Evolutionary conservation across 2,329 filamentous ascomycete genomes (phyloP), one percentile per base, ranked within the genome.

Genomic region (Zymoseptoria tritici): DNA sequence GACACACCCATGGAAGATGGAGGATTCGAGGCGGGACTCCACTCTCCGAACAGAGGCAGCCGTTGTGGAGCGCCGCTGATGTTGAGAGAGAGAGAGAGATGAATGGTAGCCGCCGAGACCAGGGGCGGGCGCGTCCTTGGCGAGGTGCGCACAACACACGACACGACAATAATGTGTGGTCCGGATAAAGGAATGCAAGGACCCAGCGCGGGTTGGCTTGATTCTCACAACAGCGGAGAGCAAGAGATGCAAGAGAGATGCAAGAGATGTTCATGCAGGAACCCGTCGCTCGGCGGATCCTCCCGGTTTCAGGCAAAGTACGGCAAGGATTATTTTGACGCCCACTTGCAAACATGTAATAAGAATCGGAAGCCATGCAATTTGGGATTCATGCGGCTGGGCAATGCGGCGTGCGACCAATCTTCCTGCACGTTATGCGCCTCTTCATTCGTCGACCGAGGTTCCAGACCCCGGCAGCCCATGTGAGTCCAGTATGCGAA

Each of bases 1-100:
- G 60, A 58, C 62, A 60, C 56, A 60, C 58, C 57, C 59, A 57
- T 56, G 58, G 16, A 42, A 42, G 9, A 42, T 42, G 11, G 26
- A 29, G 36, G 21, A 22, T 22, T 22, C 21, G 21, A 42, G 13
- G 36, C 36, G 16, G 16, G 36, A 42, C 26, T 29, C 22, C 22
- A 24, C 22, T 24, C 22, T 36, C 21, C 31, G 31, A 36, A 1
- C 9, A 36, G 31, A 36, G 31, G 6, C 31, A 16, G 11, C 36
- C 36, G 36, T 42, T 42, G 36, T 42, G 36, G 36, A 42, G 36
- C 36, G 36, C 36, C 9, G 36, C 11, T 16, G 13, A 42, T 3
- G 1, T 11, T 36, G 9, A 16, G 21, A 22, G 2, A 22, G 9
- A 16, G 21, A 22, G 2, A 22, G 36, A 42, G 16, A 42, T 11